Evolutionary conservation across 352 stramenopile genomes (phyloP), one percentile per base, ranked within the genome.

Genomic region (Pythium phragmiticola): DNA sequence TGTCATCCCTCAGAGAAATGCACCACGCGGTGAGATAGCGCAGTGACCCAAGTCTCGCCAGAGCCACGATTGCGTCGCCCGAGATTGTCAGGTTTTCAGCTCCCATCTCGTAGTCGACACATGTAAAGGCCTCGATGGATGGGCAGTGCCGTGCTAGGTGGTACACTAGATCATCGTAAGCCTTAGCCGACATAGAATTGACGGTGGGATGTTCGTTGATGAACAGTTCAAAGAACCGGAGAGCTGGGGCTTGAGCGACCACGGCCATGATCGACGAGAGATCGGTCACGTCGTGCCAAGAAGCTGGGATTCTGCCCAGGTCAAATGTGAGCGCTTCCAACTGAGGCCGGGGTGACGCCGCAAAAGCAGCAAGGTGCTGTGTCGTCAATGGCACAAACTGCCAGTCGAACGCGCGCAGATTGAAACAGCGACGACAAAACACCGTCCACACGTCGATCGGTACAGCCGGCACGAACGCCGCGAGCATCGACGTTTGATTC

Each of bases 321-420:
- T 60, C 26, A 3, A 37, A 14, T 21, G 42, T 16, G 19, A 60
- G 23, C 28, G 37, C 4, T 34, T 60, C 53, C 23, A 60, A 23
- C 41, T 49, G 17, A 16, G 53, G 53, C 36, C 21, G 42, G 4
- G 11, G 41, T 1, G 37, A n/a, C 53, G 36, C 17, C 17, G 26
- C 21, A 51, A 60, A 60, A 7, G 9, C 4, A 14, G 8, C 41
- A 4, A 51, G 16, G 12, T 50, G 23, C 8, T 33, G 17, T 23
- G 19, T 60, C 4, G 53, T 41, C 4, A 49, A 36, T 8, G 53
- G 39, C 7, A 2, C 36, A 12, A 60, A 14, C 13, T 37, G 14
- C 55, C 55, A 62, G 19, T 30, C 21, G 43, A 62, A 53, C 5
- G 19, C 21, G 11, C 42, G 55, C 6, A 62, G 30, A 12, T 45